These are phyloP conservation scores for Ascochyta koolunga DNA, from an alignment of 2,329 filamentous ascomycete genomes.

Conservation along the genomic window DNA sequence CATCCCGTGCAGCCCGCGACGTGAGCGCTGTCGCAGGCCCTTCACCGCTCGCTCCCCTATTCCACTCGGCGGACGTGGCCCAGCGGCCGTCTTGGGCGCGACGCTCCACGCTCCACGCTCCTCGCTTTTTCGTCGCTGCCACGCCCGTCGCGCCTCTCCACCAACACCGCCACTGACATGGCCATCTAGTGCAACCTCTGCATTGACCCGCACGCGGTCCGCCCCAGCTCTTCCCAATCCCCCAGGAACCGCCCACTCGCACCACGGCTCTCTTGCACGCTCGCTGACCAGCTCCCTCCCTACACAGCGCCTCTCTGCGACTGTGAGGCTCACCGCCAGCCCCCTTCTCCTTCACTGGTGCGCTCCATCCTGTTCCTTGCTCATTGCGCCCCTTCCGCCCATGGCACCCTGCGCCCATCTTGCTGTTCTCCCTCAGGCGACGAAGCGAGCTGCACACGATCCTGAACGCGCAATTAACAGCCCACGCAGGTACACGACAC, in stretches of 20 bases:
- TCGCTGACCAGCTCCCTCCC: conserved; percentile 30
- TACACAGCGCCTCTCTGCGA: conserved; percentile 28
- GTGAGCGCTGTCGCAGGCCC: conserved; percentile 25
- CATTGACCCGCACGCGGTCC: conserved; percentile 50
- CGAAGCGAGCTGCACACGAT: conserved; percentile 52
- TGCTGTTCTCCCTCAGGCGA: conserved; percentile 26
- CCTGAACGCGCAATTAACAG: conserved; percentile 51
- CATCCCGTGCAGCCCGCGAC: conserved; percentile 26
- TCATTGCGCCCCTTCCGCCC: conserved; percentile 23
- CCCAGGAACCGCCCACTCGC: conserved; percentile 40
- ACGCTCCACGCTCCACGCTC: conserved; percentile 21
- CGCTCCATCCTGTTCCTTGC: conserved; percentile 41
- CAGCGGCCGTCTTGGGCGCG: conserved; percentile 38
- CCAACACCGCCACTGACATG: conserved; percentile 38
- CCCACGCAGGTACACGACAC: conserved; percentile 44
- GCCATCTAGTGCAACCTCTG: conserved; percentile 43
- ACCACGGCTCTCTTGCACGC: conserved; percentile 24
- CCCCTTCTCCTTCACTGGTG: conserved; percentile 36
- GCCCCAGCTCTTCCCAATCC: conserved; percentile 35
- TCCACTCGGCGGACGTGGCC: conserved; percentile 36
- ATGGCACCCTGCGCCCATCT: conserved; percentile 24
- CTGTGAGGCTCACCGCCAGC: conserved; percentile 35
- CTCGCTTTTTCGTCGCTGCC: conserved; percentile 18
- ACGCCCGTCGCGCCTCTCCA: conserved; percentile 17
- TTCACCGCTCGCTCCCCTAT: conserved; percentile 45